phyloP scores from a whole-genome alignment of 208 protist species.

The Wallacemonas sp. region DNA sequence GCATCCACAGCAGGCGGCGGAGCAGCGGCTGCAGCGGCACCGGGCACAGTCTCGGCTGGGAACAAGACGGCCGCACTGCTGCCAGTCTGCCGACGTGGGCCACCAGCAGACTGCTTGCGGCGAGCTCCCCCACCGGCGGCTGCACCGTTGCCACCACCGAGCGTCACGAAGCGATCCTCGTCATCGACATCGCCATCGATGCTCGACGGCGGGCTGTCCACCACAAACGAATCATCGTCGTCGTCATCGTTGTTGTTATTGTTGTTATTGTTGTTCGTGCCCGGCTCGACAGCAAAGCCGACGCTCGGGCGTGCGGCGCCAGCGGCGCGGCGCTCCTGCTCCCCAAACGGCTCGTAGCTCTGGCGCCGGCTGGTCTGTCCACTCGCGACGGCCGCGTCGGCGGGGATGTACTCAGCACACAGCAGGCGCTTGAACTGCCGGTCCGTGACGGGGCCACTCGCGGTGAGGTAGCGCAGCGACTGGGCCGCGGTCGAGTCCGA shows the following conservation, averaged over 20 bases:
- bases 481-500: slow-evolving; percentile 8
- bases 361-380: neutral
- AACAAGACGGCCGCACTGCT: neutral
- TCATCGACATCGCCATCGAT: neutral
- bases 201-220: slow-evolving; percentile 14
- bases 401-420: slow-evolving; percentile 49
- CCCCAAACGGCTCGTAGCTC: slow-evolving; percentile 12
- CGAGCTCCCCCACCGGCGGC: too few species aligned
- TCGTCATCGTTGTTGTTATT: slow-evolving; percentile 1
- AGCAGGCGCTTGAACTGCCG: slow-evolving; percentile 72
- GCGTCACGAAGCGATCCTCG: too few species aligned
- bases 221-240: slow-evolving; percentile 13
- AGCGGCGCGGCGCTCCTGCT: neutral
- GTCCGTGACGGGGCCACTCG: slow-evolving; percentile 28
- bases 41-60: neutral
- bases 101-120: too few species aligned
- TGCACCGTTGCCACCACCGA: too few species aligned
- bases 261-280: slow-evolving; percentile 10
- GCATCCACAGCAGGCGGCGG: neutral
- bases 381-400: neutral
- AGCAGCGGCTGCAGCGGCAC: slow-evolving; percentile 1
- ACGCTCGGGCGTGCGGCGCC: too few species aligned
- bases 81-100: neutral
- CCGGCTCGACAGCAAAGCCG: slow-evolving; percentile 2
- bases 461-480: slow-evolving; percentile 28